Base-by-base conservation (phyloP, 2,329 filamentous ascomycete genomes). In the Aspergillus ustus region DNA sequence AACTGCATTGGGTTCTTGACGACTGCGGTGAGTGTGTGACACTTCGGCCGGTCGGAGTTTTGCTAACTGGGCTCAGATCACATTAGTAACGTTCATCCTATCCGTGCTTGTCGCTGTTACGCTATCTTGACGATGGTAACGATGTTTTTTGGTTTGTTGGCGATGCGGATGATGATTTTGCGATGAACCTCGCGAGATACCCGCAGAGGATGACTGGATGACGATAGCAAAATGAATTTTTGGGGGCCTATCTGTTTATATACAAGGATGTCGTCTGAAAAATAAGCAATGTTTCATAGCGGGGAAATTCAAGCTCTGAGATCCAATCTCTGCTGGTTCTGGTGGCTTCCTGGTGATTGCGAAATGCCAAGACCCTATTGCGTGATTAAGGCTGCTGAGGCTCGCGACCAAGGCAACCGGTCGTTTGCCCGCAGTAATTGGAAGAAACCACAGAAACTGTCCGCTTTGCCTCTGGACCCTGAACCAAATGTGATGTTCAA, bases 1-100 rank as follows among this genome's bases (percentile, higher is more conserved):
- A 77, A 80, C 56, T 66, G 75, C 0, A 79, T 87, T 13, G 83
- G 82, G 61, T 63, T 73, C 3, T 71, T 82, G 29, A 72, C 81
- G 34, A 73, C 82, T 31, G 40, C 82, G 62, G 86, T 88, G 66
- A 80, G 85, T 77, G 11, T 28, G 20, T 48, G 13, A 25, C 2
- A n/a, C n/a, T 13, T 22, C 2, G 8, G 40, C 7, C 28, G 7
- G 11, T 29, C 31, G 6, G 20, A 51, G 25, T 19, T 53, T 25
- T 43, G 22, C 29, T 34, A 9, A 43, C 22, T 20, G 20, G 13
- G 29, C 9, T 43, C 34, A 69, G 66, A 55, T 68, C 11, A 62
- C 66, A 11, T 2, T 68, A 7, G 60, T 59, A 17, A 65, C 59
- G 1, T 66, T 68, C 34, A 17, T 67, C 2, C 29, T 68, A n/a